phyloP scores from a whole-genome alignment of 768 basidiomycete genomes.

The Fomitopsis pulvina region DNA sequence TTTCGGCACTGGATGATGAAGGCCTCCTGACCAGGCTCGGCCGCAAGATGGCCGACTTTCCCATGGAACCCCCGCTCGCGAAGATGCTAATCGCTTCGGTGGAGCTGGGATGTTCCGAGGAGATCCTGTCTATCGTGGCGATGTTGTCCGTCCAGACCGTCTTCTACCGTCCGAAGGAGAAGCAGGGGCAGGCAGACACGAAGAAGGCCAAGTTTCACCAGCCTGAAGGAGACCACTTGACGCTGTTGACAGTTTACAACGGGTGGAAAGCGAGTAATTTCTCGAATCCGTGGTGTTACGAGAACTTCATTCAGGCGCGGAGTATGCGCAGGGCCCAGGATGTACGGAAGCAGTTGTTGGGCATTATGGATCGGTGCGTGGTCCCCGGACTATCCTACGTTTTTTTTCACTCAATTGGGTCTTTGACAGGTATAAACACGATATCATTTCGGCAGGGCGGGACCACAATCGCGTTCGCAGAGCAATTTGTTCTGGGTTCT shows the following conservation, averaged over 20 bases:
- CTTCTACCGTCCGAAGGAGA: slow-evolving; percentile 99
- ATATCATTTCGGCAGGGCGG: slow-evolving; percentile 85
- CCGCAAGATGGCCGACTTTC: slow-evolving; percentile 99
- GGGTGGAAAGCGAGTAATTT: slow-evolving; percentile 97
- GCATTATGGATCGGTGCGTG: slow-evolving; percentile 94
- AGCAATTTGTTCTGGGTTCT: slow-evolving; percentile 96
- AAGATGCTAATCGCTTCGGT: slow-evolving; percentile 99
- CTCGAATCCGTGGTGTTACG: slow-evolving; percentile 98
- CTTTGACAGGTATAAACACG: slow-evolving; percentile 81
- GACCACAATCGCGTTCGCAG: slow-evolving; percentile 92
- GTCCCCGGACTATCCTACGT: not conserved
- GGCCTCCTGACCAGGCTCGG: slow-evolving; percentile 91
- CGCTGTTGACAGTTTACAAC: slow-evolving; percentile 91
- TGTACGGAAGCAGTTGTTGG: slow-evolving; percentile 93
- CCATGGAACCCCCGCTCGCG: slow-evolving; percentile 92
- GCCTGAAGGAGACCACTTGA: slow-evolving; percentile 95
- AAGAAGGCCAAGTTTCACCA: slow-evolving; percentile 99
- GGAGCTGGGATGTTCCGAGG: slow-evolving; percentile 95
- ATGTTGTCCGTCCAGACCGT: slow-evolving; percentile 97
- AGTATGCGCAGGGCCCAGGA: slow-evolving; percentile 97
- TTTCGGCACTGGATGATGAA: slow-evolving; percentile 95
- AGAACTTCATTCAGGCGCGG: slow-evolving; percentile 97
- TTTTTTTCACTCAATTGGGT: slow-evolving; percentile 3
- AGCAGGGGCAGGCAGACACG: slow-evolving; percentile 97
- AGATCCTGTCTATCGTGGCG: slow-evolving; percentile 93